These are phyloP conservation scores for Agroathelia rolfsii DNA, from an alignment of 1,284 basidiomycete species.

Conservation along the genomic window DNA sequence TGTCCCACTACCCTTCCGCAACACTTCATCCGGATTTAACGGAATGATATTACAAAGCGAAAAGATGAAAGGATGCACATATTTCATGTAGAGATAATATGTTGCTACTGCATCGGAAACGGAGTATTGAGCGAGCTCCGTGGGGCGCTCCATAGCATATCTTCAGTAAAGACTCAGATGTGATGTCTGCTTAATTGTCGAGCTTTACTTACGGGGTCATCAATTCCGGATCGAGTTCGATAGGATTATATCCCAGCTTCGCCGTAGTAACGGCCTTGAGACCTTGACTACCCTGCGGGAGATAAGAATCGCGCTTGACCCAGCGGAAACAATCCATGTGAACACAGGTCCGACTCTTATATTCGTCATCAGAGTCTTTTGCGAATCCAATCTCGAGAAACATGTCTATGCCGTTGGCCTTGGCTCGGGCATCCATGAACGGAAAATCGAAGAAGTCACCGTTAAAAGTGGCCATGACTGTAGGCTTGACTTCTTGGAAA, in stretches of 20 bases:
- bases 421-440: slow-evolving; percentile 85
- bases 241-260: slow-evolving; percentile 95
- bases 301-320: slow-evolving; percentile 99
- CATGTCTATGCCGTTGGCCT: slow-evolving; percentile 92
- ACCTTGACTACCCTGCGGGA: slow-evolving; percentile 97
- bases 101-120: slow-evolving; percentile 99
- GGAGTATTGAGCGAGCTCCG: slow-evolving; percentile 93
- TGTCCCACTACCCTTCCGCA: slow-evolving; percentile 94
- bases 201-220: slow-evolving; percentile 94
- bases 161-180: too few relatives aligned
- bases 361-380: slow-evolving; percentile 90
- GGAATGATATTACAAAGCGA: slow-evolving; percentile 99
- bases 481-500: slow-evolving; percentile 87
- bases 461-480: slow-evolving; percentile 98
- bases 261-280: slow-evolving; percentile 96
- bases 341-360: slow-evolving; percentile 86
- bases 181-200: too few relatives aligned
- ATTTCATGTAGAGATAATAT: slow-evolving; percentile 99
- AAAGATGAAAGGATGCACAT: slow-evolving; percentile 99
- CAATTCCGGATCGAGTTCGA: slow-evolving; percentile 95
- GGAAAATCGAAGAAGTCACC: slow-evolving; percentile 99
- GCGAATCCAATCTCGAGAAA: slow-evolving; percentile 91
- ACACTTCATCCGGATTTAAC: slow-evolving; percentile 91
- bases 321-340: slow-evolving; percentile 99
- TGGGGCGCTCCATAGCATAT: slow-evolving; percentile 95